Conservation (phyloP, 1,284 basidiomycete genomes). For the Kalmanozyma brasiliensis region DNA sequence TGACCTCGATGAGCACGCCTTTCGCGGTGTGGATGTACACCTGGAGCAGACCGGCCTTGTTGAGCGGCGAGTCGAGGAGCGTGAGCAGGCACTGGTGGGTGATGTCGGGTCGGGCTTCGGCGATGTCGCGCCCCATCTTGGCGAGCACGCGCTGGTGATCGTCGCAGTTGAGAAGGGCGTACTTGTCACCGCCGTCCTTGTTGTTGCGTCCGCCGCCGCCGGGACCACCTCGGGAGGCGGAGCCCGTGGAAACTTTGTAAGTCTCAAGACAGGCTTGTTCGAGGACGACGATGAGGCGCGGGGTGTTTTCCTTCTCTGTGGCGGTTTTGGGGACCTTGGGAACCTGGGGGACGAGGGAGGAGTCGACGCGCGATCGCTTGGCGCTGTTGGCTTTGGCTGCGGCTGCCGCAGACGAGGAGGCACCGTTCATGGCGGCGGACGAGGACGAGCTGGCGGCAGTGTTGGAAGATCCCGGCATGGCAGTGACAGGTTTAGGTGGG, state of each 20-base stretch:
- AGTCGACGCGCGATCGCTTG: constrained; percentile 61
- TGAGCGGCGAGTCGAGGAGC: constrained; percentile 94
- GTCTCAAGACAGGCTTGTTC: constrained; percentile 95
- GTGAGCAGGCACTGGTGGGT: constrained; percentile 99
- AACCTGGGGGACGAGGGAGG: constrained; percentile 60
- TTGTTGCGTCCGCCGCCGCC: constrained; percentile 67
- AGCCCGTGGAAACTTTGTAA: constrained; percentile 80
- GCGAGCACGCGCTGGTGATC: constrained; percentile 98
- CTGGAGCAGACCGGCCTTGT: constrained; percentile 95
- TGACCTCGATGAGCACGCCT: constrained; percentile 97
- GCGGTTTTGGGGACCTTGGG: constrained; percentile 66
- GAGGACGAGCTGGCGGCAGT: no score
- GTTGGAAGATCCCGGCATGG: constrained; percentile 20
- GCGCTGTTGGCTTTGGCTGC: constrained; percentile 36
- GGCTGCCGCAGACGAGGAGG: constrained; percentile 20
- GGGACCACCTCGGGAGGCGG: constrained; percentile 65
- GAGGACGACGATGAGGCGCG: constrained; percentile 82
- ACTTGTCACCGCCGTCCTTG: constrained; percentile 76
- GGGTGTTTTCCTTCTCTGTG: constrained; percentile 58
- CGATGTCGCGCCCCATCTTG: constrained; percentile 96
- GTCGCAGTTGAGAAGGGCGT: constrained; percentile 96
- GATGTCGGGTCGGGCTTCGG: constrained; percentile 96
- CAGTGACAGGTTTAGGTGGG: constrained; percentile 53
- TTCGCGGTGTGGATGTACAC: constrained; percentile 98
- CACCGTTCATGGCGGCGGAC: constrained; percentile 7